phyloP scores from a whole-genome alignment of 1,284 basidiomycete genomes.

The Cutaneotrichosporon cutaneum region DNA sequence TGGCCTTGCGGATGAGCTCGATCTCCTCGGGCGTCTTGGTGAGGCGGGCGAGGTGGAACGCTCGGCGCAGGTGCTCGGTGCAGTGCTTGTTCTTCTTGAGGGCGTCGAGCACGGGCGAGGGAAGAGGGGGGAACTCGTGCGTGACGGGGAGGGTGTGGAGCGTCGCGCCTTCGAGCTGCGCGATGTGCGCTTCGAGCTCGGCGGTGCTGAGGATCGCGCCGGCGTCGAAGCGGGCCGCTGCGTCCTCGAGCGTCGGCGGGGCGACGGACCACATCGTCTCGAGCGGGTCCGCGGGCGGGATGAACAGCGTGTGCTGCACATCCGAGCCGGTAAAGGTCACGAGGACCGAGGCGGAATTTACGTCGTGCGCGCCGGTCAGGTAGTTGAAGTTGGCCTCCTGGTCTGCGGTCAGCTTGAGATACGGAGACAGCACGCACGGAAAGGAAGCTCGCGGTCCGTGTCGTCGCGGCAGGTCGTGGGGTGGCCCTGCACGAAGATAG shows the following conservation, averaged over 20 bases:
- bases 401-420: constrained; percentile 27
- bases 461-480: constrained; percentile 70
- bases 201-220: constrained; percentile 60
- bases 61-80: constrained; percentile 64
- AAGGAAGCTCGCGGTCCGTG: constrained; percentile 79
- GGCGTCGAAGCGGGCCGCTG: constrained; percentile 60
- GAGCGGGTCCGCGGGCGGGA: constrained; percentile 67
- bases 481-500: constrained; percentile 52
- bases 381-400: constrained; percentile 87
- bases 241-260: constrained; percentile 68
- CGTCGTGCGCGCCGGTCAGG: constrained; percentile 67
- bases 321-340: constrained; percentile 57
- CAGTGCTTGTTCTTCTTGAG: constrained; percentile 32
- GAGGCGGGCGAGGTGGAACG: constrained; percentile 72
- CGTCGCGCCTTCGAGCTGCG: constrained; percentile 17
- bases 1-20: constrained; percentile 69
- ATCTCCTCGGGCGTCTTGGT: constrained; percentile 75
- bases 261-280: constrained; percentile 83
- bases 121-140: constrained; percentile 60
- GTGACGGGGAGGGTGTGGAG: constrained; percentile 57
- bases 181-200: constrained; percentile 51
- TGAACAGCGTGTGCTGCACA: constrained; percentile 62
- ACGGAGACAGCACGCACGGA: constrained; percentile 56
- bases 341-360: constrained; percentile 69
- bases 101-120: constrained; percentile 55